Conservation (phyloP, 2,329 filamentous ascomycete genomes). For the Nothomitra cinnamomea region DNA sequence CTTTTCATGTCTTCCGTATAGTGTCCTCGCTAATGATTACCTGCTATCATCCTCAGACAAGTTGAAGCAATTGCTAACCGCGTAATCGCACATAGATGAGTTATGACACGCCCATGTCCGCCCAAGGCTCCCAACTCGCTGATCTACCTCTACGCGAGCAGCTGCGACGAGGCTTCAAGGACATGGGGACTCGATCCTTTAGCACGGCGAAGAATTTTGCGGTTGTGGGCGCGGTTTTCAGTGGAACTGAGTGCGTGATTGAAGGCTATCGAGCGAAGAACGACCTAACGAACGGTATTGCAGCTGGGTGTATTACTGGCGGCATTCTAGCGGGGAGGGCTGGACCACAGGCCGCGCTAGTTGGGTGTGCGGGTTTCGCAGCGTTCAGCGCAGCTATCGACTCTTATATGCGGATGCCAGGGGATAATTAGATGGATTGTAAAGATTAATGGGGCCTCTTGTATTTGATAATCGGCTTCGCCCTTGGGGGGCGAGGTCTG, state of each 20-base stretch:
- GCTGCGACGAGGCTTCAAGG: constrained; percentile 70
- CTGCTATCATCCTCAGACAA: neutral
- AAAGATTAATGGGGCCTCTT: neutral
- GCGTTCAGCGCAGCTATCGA: constrained; percentile 88
- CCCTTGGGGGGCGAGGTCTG: neutral
- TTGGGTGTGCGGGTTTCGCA: constrained; percentile 86
- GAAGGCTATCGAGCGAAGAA: constrained; percentile 89
- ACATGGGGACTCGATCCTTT: constrained; percentile 77
- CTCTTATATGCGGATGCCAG: constrained; percentile 68
- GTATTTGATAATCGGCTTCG: neutral
- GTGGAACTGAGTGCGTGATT: constrained; percentile 87
- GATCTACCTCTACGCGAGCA: constrained; percentile 69
- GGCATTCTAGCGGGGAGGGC: constrained; percentile 74
- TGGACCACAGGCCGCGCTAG: constrained; percentile 71
- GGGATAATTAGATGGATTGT: constrained; percentile 15
- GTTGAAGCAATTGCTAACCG: neutral
- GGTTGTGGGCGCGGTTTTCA: constrained; percentile 78
- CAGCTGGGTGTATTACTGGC: constrained; percentile 80
- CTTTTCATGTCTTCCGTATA: constrained; percentile 94
- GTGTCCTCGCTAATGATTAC: constrained; percentile 11
- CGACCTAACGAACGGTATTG: constrained; percentile 73
- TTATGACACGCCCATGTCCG: constrained; percentile 79
- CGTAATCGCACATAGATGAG: constrained; percentile 51
- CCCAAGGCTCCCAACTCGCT: constrained; percentile 35
- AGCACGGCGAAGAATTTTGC: constrained; percentile 89